Evolutionary conservation across 169 alveolate species (phyloP).

Genomic region (Babesia gibsoni): DNA sequence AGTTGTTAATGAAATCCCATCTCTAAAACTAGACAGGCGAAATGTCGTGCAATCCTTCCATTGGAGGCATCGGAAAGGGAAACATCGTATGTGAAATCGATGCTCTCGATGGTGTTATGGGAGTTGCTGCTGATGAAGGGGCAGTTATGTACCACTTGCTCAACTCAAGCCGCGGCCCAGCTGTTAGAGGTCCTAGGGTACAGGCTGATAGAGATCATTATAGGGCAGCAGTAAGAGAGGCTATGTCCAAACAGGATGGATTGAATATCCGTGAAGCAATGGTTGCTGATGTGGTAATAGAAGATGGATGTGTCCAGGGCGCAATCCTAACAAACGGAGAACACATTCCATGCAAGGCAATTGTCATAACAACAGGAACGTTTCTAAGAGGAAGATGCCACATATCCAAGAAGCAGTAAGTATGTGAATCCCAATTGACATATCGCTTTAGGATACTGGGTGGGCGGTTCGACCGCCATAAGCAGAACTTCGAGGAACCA

Average conservation of each 20-base stretch:
- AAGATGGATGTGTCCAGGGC: constrained; percentile 54
- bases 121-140: constrained; percentile 81
- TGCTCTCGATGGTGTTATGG: constrained; percentile 90
- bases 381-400: constrained; percentile 85
- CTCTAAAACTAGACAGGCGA: constrained; percentile 59
- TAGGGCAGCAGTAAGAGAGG: constrained; percentile 68
- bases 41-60: constrained; percentile 87
- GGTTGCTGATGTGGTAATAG: constrained; percentile 67
- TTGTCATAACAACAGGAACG: constrained; percentile 89
- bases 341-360: constrained; percentile 55
- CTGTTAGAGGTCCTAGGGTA: constrained; percentile 90
- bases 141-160: constrained; percentile 86
- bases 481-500: constrained; percentile 53
- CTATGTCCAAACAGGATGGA: constrained; percentile 1
- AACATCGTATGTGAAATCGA: constrained; percentile 89
- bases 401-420: constrained; percentile 75
- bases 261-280: constrained; percentile 54
- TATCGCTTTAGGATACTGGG: constrained; percentile 55
- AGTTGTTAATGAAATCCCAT: background rate
- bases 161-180: constrained; percentile 87
- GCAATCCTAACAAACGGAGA: constrained; percentile 63
- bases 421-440: background rate
- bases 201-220: constrained; percentile 87
- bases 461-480: constrained; percentile 71
- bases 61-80: constrained; percentile 93